phyloP scores from a whole-genome alignment of 2,329 filamentous ascomycete species.

The Colletotrichum godetiae region DNA sequence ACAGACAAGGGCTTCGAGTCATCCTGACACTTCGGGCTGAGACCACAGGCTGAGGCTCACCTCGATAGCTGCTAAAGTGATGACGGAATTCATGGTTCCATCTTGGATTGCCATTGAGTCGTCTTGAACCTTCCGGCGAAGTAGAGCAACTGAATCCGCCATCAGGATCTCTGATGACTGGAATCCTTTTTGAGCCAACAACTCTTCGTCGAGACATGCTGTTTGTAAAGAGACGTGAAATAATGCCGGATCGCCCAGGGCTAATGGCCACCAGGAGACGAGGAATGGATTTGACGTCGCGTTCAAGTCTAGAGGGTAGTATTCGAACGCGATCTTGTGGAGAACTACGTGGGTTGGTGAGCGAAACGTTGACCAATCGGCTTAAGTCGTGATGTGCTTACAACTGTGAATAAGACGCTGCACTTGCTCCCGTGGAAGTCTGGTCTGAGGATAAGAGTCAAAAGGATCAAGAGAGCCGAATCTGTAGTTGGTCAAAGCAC shows the following conservation, averaged over 20 bases:
- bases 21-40: neutral
- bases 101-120: constrained; percentile 60
- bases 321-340: constrained; percentile 68
- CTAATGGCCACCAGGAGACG: constrained; percentile 69
- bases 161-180: constrained; percentile 65
- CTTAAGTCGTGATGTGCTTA: constrained; percentile 45
- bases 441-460: constrained; percentile 65
- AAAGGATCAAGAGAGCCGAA: constrained; percentile 62
- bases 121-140: constrained; percentile 62
- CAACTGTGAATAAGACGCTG: constrained; percentile 68
- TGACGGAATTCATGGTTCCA: constrained; percentile 66
- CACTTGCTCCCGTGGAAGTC: constrained; percentile 61
- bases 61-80: constrained; percentile 69
- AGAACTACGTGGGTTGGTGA: constrained; percentile 55
- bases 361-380: neutral
- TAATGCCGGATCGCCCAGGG: constrained; percentile 64
- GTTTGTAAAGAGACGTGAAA: constrained; percentile 71
- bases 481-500: constrained; percentile 41
- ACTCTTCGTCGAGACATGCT: constrained; percentile 66
- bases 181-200: constrained; percentile 63
- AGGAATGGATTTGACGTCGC: constrained; percentile 67
- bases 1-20: neutral
- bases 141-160: constrained; percentile 64
- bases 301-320: constrained; percentile 67
- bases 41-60: constrained; percentile 46